These are phyloP conservation scores for Exserohilum turcica DNA, from an alignment of 2,329 filamentous ascomycete genomes.

Conservation along the genomic window DNA sequence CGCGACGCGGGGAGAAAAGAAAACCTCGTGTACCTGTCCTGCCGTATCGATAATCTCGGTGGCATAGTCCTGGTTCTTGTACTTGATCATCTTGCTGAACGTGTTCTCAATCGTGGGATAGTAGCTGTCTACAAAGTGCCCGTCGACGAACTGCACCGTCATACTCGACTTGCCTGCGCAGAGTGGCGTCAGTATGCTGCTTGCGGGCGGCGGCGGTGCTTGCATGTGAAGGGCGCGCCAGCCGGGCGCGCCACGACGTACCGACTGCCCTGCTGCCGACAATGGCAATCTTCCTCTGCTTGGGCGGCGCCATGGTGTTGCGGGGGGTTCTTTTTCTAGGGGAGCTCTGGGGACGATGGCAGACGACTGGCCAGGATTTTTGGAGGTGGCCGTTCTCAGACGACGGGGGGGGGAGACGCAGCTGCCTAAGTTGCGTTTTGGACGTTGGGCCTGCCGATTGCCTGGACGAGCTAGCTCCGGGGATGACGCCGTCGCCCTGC, in stretches of 20 bases:
- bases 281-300: constrained; percentile 94
- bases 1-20: constrained; percentile 25
- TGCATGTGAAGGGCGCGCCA: constrained; percentile 23
- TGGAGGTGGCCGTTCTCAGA: constrained; percentile 22
- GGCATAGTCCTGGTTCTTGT: constrained; percentile 89
- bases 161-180: constrained; percentile 89
- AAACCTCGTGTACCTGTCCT: constrained; percentile 70
- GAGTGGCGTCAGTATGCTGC: constrained; percentile 20
- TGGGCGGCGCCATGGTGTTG: constrained; percentile 68
- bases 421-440: constrained; percentile 32
- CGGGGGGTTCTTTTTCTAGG: constrained; percentile 16
- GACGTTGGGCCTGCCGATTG: constrained; percentile 25
- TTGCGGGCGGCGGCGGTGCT: constrained; percentile 1
- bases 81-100: constrained; percentile 92
- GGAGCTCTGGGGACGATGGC: constrained; percentile 15
- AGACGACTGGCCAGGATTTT: constrained; percentile 32
- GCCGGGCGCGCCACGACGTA: constrained; percentile 52
- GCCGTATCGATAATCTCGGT: constrained; percentile 99
- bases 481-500: constrained; percentile 31
- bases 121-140: constrained; percentile 98
- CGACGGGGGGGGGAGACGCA: constrained; percentile 24
- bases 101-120: constrained; percentile 99
- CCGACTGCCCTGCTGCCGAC: constrained; percentile 92
- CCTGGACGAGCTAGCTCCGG: constrained; percentile 29
- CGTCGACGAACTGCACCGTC: constrained; percentile 95